phyloP scores from a whole-genome alignment of 768 basidiomycete genomes.

The Lentinula raphanica region DNA sequence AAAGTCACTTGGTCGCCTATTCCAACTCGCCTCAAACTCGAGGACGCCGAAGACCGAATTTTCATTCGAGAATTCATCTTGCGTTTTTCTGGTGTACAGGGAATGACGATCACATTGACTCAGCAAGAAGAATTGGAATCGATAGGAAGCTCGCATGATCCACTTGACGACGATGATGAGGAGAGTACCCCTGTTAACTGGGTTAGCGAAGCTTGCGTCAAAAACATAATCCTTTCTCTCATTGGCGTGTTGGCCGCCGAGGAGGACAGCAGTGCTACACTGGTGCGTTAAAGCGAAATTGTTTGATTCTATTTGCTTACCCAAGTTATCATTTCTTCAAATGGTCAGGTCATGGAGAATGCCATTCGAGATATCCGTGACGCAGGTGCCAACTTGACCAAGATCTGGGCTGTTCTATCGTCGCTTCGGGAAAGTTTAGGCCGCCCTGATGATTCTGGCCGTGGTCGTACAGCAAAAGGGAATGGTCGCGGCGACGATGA shows the following conservation, averaged over 20 bases:
- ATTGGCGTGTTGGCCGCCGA: slow-evolving; percentile 48
- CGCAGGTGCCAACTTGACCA: slow-evolving; percentile 51
- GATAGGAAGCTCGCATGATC: slow-evolving; percentile 31
- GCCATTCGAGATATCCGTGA: slow-evolving; percentile 49
- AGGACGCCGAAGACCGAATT: slow-evolving; percentile 56
- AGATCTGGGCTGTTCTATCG: slow-evolving; percentile 55
- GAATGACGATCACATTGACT: slow-evolving; percentile 34
- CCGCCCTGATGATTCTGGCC: slow-evolving; percentile 7
- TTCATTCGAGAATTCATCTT: slow-evolving; percentile 71
- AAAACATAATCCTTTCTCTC: slow-evolving; percentile 57
- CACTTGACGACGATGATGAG: slow-evolving; percentile 31
- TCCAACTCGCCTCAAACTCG: slow-evolving; percentile 33
- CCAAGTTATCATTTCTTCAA: slow-evolving; percentile 1
- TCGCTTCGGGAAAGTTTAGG: slow-evolving; percentile 34
- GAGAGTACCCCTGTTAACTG: slow-evolving; percentile 40
- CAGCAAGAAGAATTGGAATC: slow-evolving; percentile 64
- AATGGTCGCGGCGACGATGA: neutral
- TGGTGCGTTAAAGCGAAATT: slow-evolving; percentile 22
- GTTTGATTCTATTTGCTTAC: neutral
- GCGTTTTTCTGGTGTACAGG: slow-evolving; percentile 53
- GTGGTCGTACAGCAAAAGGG: neutral
- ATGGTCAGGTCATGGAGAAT: slow-evolving; percentile 33
- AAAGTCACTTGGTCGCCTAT: slow-evolving; percentile 51
- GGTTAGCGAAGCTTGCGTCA: slow-evolving; percentile 64
- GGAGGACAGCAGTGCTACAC: slow-evolving; percentile 30